phyloP scores from a whole-genome alignment of 2,329 filamentous ascomycete species.

The Verticillium albo-atrum region DNA sequence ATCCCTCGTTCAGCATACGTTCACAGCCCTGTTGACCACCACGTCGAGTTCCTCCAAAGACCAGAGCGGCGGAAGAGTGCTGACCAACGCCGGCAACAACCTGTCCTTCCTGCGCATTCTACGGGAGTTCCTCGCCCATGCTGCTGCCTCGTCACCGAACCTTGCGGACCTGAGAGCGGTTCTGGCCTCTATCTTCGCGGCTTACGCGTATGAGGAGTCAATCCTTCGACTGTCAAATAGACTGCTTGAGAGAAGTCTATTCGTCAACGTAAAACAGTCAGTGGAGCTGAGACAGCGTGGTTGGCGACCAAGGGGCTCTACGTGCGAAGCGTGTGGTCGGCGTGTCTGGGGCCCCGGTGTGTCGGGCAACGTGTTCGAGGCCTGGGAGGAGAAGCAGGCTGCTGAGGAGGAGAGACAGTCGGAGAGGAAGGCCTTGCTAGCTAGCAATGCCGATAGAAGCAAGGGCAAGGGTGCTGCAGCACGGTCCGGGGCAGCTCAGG shows the following conservation, averaged over 20 bases:
- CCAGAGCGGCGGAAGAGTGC: slow-evolving; percentile 26
- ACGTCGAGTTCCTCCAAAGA: slow-evolving; percentile 51
- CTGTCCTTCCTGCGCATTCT: slow-evolving; percentile 85
- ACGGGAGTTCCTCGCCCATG: slow-evolving; percentile 80
- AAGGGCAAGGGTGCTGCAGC: slow-evolving; percentile 30
- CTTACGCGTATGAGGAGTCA: slow-evolving; percentile 92
- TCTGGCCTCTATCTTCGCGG: slow-evolving; percentile 84
- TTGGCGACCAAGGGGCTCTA: slow-evolving; percentile 82
- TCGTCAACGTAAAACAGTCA: slow-evolving; percentile 73
- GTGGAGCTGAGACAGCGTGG: slow-evolving; percentile 73
- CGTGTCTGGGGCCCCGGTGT: slow-evolving; percentile 88
- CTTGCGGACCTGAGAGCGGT: slow-evolving; percentile 83
- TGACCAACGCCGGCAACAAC: slow-evolving; percentile 44
- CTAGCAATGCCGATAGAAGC: slow-evolving; percentile 32
- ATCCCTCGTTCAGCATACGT: slow-evolving; percentile 80
- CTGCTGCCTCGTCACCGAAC: slow-evolving; percentile 76
- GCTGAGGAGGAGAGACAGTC: slow-evolving; percentile 40
- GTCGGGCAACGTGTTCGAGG: slow-evolving; percentile 70
- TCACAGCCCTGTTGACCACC: slow-evolving; percentile 77
- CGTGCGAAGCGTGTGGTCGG: slow-evolving; percentile 79
- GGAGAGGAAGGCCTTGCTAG: slow-evolving; percentile 32
- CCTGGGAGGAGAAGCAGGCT: slow-evolving; percentile 66
- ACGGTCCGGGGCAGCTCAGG: slow-evolving; percentile 5
- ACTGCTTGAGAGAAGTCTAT: slow-evolving; percentile 84
- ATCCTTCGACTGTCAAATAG: slow-evolving; percentile 81